Evolutionary conservation across 2,329 filamentous ascomycete genomes (phyloP), one percentile per base, ranked within the genome.

Genomic region (Gnomoniopsis sp.): DNA sequence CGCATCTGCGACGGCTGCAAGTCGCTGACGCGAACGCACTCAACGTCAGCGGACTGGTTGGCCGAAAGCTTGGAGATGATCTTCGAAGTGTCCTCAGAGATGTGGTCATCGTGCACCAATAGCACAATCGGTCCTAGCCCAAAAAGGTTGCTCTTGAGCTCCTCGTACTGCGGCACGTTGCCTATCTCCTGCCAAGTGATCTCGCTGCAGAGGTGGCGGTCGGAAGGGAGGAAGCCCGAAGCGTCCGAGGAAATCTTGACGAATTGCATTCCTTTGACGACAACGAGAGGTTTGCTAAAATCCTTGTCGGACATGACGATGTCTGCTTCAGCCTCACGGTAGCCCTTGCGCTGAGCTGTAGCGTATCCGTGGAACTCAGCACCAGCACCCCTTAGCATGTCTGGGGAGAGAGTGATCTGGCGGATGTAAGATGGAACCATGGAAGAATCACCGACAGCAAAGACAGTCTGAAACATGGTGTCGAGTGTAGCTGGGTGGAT

Each of bases 401-500:
- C 62, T 1, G 74, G 72, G 0, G 79, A 75, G n/a, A 84, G 67
- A 52, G 75, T 80, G 4, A 83, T 65, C 38, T 73, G 77, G 4
- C 73, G 69, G 46, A 82, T 73, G 19, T 68, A 74, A 0, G 76
- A 77, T 0, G 81, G 80, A 0, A 83, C 75, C 79, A 82, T 83
- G 2, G 78, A 73, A 11, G 70, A 68, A 3, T 72, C 69, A 4
- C 76, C 71, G 2, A 82, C 69, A 6, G 74, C 72, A 53, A 85
- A 77, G 1, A 80, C 71, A 0, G 76, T 75, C 56, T 86, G 83
- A 23, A 86, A 77, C 67, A 85, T 77, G 2, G 79, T 70, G 63
- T 86, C 83, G 14, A 86, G 71, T 0, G 82, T 84, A 3, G 79
- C 76, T 0, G 83, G 83, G 62, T 86, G 83, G n/a, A 86, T 75